These are phyloP conservation scores for Solanum hybrid DNA, from an alignment of 305 asterid species.

Conservation along the genomic window DNA sequence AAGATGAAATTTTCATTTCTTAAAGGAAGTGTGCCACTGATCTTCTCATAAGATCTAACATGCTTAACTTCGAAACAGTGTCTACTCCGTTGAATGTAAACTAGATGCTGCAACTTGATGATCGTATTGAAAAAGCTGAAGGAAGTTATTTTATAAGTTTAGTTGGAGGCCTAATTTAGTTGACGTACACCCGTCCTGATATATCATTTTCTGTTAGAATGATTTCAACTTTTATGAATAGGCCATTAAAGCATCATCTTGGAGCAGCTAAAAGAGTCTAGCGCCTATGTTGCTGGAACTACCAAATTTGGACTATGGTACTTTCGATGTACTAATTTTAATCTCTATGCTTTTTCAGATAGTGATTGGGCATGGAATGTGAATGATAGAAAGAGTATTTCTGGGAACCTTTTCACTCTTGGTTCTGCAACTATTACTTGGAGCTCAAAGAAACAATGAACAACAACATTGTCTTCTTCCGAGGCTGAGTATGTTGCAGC, in stretches of 20 bases:
- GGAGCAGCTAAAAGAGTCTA: not conserved
- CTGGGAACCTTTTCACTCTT: too few relatives aligned
- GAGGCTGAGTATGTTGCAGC: too few relatives aligned
- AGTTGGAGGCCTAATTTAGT: not conserved
- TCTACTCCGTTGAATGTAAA: not conserved
- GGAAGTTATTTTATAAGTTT: not conserved
- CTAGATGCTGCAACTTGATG: not conserved
- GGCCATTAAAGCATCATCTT: not conserved
- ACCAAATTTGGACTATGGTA: not conserved
- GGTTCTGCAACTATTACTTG: too few relatives aligned
- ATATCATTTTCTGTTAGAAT: not conserved
- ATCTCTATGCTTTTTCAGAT: not conserved
- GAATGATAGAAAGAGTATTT: not conserved
- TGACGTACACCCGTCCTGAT: not conserved
- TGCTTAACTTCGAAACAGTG: not conserved
- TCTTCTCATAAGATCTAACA: too few relatives aligned
- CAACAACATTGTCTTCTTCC: too few relatives aligned
- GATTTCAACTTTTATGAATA: not conserved
- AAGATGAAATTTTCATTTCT: too few relatives aligned
- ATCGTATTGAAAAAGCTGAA: not conserved
- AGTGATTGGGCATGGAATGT: not conserved
- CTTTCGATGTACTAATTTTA: not conserved
- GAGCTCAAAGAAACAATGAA: too few relatives aligned
- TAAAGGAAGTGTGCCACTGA: not conserved
- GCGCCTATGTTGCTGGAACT: not conserved